Base-by-base conservation (phyloP, 2,329 filamentous ascomycete species). In the Arthrobotrys musiformis region DNA sequence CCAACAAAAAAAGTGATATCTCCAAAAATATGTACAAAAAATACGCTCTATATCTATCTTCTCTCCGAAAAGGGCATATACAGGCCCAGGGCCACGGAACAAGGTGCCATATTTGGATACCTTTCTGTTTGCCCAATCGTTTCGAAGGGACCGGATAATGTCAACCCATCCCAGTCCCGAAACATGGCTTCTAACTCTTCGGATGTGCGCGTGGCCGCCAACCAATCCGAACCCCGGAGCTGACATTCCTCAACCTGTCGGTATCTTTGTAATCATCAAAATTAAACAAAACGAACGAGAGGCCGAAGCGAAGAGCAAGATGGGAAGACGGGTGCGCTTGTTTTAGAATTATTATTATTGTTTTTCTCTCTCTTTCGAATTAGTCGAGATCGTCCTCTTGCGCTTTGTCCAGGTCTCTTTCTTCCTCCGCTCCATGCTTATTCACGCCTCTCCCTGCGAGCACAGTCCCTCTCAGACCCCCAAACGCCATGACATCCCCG, bases 401-500 rank as follows among this genome's bases (percentile, higher is more conserved):
- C 54, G 33, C 33, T 40, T 40, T 58, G 54, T 58, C 33, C 33
- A 4, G 33, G 11, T 58, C n/a, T 9, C 35, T 48, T 5, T 26
- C 56, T 22, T 46, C 64, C 8, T 61, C 56, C n/a, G 22, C n/a
- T n/a, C n/a, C 24, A 9, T 46, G 46, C 26, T 52, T 63, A 26
- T 56, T 64, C 19, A 37, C 7, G 24, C 37, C 48, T 60, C 70
- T 79, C 26, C 81, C 79, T 70, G 84, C 80, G 4, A 82, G 84
- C 50, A 87, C 85, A 4, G 88, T 86, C 81, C 87, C 87, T 82
- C 90, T 89, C 85, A 99, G 83, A 68, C 89, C 97, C 0, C 95
- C 95, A 85, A 99, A 99, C 35, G 90, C 90, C 81, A 98, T 85
- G 17, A 94, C 93, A 84, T 98, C 94, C 42, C 89, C 89, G 81